These are phyloP conservation scores for Candida alai DNA, from an alignment of 805 yeast species.

Conservation along the genomic window DNA sequence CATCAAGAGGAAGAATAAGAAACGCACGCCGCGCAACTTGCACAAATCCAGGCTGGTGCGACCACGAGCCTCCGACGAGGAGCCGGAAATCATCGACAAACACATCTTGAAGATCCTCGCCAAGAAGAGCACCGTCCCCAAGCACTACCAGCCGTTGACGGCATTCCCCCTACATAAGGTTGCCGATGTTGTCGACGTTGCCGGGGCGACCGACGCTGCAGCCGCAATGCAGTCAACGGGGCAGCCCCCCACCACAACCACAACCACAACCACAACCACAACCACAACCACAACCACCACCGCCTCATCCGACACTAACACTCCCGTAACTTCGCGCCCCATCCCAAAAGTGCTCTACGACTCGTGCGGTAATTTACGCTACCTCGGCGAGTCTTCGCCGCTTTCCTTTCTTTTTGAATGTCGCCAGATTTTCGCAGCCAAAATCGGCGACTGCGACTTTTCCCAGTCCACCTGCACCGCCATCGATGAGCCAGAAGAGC, in stretches of 20 bases:
- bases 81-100: slow-evolving; percentile 4
- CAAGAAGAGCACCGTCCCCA: slow-evolving; percentile 2
- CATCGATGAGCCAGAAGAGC: slow-evolving; percentile 30
- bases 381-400: slow-evolving; percentile 41
- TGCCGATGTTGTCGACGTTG: background rate
- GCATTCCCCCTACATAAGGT: slow-evolving; percentile 9
- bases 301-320: no score
- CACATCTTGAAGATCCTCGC: slow-evolving; percentile 4
- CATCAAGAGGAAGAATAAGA: slow-evolving; percentile 9
- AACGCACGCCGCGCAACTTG: no score
- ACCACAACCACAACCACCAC: no score
- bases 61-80: background rate
- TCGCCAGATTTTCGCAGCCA: slow-evolving; percentile 28
- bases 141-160: slow-evolving; percentile 5
- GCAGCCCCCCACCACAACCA: no score
- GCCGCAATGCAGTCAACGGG: no score
- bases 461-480: slow-evolving; percentile 33
- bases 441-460: slow-evolving; percentile 27
- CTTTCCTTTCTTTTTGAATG: slow-evolving; percentile 38
- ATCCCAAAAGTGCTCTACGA: slow-evolving; percentile 6
- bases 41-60: background rate
- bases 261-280: no score
- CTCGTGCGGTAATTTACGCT: slow-evolving; percentile 27
- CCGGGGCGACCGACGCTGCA: background rate
- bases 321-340: background rate